Percentiles rank a stretch among this genome's conserved stretches.
Conservation (phyloP, 352 stramenopile genomes). For the Stephanocyclus meneghinianus region DNA sequence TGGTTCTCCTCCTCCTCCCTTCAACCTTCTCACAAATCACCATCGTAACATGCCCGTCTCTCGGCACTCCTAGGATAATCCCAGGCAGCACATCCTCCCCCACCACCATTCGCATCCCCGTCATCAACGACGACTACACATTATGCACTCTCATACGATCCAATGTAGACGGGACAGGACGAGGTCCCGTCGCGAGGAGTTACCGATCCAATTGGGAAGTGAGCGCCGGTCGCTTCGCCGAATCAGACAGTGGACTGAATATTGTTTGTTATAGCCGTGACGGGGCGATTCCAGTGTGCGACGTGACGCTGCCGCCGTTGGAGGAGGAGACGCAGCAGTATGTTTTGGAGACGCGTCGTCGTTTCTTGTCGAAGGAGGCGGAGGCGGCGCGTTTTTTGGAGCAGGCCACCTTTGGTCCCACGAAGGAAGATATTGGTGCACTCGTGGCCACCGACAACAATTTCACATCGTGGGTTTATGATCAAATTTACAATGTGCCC, state of each 20-base stretch:
- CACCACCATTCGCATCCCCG: conserved; percentile 2
- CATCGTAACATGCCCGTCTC: conserved; percentile 2
- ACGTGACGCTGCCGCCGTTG: conserved; percentile 20
- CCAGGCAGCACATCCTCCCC: not conserved
- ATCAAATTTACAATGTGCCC: conserved; percentile 33
- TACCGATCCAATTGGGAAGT: conserved; percentile 21
- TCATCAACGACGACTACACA: not conserved
- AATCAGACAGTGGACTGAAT: not conserved
- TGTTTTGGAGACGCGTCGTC: conserved; percentile 20
- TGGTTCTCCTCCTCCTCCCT: conserved; percentile 1
- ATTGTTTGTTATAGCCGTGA: conserved; percentile 5
- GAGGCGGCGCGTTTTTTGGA: conserved; percentile 66
- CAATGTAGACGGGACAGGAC: not conserved
- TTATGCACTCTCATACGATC: not conserved
- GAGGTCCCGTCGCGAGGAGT: conserved; percentile 12
- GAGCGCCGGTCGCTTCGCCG: conserved; percentile 5
- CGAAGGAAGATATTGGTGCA: conserved; percentile 20
- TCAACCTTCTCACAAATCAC: conserved; percentile 1
- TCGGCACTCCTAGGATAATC: not conserved
- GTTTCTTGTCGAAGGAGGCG: conserved; percentile 5
- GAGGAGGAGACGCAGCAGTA: conserved; percentile 23
- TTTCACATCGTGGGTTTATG: conserved; percentile 37
- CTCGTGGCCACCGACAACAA: conserved; percentile 12
- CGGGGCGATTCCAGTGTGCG: conserved; percentile 3
- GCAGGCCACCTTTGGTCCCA: conserved; percentile 62